These are phyloP conservation scores for Phylloporus scabripes DNA, from an alignment of 768 basidiomycete genomes.

Conservation along the genomic window DNA sequence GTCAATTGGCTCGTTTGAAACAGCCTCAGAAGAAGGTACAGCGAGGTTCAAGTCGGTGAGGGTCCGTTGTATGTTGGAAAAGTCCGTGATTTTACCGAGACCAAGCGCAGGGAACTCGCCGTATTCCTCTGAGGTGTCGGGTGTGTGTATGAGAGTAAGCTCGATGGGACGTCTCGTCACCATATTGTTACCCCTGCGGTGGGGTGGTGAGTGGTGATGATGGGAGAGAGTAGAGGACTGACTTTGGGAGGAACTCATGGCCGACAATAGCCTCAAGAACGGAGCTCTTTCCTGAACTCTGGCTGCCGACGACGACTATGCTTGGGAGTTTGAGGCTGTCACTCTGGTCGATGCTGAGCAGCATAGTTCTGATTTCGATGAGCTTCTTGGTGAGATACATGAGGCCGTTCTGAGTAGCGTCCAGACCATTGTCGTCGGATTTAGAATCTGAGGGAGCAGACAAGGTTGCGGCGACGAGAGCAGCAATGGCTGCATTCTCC, in stretches of 20 bases:
- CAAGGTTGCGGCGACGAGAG: conserved; percentile 71
- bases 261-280: conserved; percentile 97
- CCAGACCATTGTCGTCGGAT: conserved; percentile 26
- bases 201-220: conserved; percentile 1
- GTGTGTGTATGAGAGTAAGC: conserved; percentile 92
- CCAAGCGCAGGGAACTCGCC: conserved; percentile 93
- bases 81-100: conserved; percentile 85
- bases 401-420: conserved; percentile 69
- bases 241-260: conserved; percentile 98
- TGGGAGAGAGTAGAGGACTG: conserved; percentile 29
- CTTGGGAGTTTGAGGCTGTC: conserved; percentile 92
- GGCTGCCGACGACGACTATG: conserved; percentile 97
- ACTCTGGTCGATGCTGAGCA: conserved; percentile 95
- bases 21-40: conserved; percentile 83
- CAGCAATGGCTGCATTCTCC: conserved; percentile 62
- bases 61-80: conserved; percentile 85
- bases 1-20: conserved; percentile 94
- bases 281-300: conserved; percentile 97
- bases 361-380: conserved; percentile 91
- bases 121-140: conserved; percentile 66
- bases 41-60: conserved; percentile 93
- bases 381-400: conserved; percentile 93
- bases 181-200: conserved; percentile 91
- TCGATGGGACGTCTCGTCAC: conserved; percentile 98
- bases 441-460: conserved; percentile 62